Percentiles rank a stretch among this genome's conserved stretches.
These are phyloP conservation scores for Periconia macrospinosa DNA, from an alignment of 2,329 filamentous ascomycete genomes.

Conservation along the genomic window DNA sequence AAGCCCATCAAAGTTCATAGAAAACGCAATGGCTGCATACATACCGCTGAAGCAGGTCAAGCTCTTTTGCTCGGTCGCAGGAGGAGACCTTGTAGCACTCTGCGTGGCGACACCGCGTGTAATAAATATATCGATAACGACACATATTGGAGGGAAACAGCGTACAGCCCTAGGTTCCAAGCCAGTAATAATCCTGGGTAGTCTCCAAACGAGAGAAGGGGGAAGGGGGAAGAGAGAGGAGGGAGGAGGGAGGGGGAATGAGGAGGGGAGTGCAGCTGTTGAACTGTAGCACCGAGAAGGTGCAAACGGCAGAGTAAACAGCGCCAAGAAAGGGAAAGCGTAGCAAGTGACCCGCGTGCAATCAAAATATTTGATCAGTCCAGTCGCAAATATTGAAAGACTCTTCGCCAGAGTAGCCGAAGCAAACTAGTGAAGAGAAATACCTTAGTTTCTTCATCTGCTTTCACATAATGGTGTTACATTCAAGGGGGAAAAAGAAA, in stretches of 20 bases:
- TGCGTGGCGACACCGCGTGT: conserved; percentile 33
- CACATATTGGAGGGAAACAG: conserved; percentile 30
- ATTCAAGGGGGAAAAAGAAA: no score
- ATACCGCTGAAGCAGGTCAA: conserved; percentile 22
- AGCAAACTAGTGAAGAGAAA: no score
- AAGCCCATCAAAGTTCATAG: not conserved
- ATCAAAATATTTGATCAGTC: not conserved
- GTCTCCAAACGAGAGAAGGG: not conserved
- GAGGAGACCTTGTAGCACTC: conserved; percentile 33
- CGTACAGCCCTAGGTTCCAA: not conserved
- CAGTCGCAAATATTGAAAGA: not conserved
- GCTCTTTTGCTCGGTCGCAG: conserved; percentile 32
- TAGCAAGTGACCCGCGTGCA: not conserved
- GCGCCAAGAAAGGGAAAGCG: not conserved
- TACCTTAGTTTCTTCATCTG: no score
- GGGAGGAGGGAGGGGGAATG: no score
- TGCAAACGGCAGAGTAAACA: not conserved
- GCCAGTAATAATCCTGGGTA: not conserved
- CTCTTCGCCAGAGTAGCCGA: no score
- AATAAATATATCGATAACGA: conserved; percentile 39
- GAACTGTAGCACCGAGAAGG: not conserved
- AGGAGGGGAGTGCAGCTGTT: conserved; percentile 5
- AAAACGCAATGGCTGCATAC: not conserved
- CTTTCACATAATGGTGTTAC: no score
- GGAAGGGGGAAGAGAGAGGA: not conserved